Percentiles rank a stretch among this genome's conserved stretches.
These are phyloP conservation scores for Flaveria robusta DNA, from an alignment of 129 eudicot genomes.

Conservation along the genomic window DNA sequence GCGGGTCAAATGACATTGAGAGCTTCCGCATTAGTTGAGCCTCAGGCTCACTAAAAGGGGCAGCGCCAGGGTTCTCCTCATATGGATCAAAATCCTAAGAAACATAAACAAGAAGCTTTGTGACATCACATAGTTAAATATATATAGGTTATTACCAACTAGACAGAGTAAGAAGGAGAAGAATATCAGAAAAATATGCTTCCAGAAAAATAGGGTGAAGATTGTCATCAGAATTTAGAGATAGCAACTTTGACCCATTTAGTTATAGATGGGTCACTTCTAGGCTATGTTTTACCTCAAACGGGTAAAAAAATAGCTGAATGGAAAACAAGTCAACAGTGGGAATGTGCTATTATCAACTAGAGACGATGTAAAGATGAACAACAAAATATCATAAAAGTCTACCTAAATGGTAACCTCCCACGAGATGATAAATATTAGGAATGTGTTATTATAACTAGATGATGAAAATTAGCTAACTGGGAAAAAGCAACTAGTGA, in stretches of 20 bases:
- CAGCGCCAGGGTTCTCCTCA: conserved; percentile 89
- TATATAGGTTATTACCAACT: neutral
- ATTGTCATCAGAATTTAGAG: neutral
- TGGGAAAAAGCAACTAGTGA: neutral
- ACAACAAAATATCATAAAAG: neutral
- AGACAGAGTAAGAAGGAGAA: neutral
- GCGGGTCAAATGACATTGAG: conserved; percentile 81
- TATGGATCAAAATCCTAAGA: conserved; percentile 85
- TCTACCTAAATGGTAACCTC: neutral
- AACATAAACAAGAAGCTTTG: conserved; percentile 1
- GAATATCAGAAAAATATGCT: conserved; percentile 10
- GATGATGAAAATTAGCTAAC: neutral
- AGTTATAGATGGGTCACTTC: neutral
- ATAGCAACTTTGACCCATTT: neutral
- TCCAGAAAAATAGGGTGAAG: conserved; percentile 1
- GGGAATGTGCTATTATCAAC: neutral
- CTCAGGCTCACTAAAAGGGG: conserved; percentile 98
- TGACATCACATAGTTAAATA: neutral
- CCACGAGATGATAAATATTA: neutral
- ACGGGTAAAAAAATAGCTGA: neutral
- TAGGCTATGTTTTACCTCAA: neutral
- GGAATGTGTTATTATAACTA: too few species aligned
- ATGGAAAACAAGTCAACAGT: neutral
- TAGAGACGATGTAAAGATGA: neutral
- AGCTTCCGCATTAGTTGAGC: conserved; percentile 84